Evolutionary conservation across 441 rosid genomes (phyloP).

Genomic region (Erodium texanum): DNA sequence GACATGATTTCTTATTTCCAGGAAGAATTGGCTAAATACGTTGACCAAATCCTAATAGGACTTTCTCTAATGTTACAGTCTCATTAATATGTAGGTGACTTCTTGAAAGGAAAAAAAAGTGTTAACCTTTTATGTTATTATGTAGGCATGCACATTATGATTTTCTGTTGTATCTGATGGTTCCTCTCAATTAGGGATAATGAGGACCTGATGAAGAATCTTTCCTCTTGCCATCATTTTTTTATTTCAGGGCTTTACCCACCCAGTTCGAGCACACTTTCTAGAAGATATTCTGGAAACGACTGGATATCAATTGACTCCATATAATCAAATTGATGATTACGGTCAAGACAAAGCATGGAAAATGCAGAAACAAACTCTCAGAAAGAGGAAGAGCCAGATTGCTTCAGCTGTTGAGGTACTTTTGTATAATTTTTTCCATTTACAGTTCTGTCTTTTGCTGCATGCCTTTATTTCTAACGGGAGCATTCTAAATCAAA

Average conservation of each 20-base stretch:
- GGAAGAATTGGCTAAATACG: conserved; percentile 7
- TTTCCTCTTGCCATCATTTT: not conserved
- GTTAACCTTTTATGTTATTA: not conserved
- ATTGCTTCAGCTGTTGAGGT: conserved; percentile 94
- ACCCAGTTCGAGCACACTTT: conserved; percentile 75
- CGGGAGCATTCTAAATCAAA: not conserved
- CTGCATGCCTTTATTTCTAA: not conserved
- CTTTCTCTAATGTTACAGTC: not conserved
- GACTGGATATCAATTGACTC: conserved; percentile 75
- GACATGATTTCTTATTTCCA: not conserved
- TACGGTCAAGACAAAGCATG: conserved; percentile 95
- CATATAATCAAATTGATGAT: conserved; percentile 93
- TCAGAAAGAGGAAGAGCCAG: conserved; percentile 86
- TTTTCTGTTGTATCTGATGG: not conserved
- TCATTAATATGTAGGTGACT: not conserved
- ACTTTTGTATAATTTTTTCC: conserved; percentile 1
- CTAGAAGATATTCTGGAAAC: conserved; percentile 80
- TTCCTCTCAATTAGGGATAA: not conserved
- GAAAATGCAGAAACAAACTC: conserved; percentile 89
- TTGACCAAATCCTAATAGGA: not conserved
- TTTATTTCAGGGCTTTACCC: conserved; percentile 67
- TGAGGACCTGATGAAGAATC: not conserved
- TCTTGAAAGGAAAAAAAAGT: not conserved
- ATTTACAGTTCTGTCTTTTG: not conserved
- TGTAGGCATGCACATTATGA: not conserved